Evolutionary conservation across 2,329 filamentous ascomycete species (phyloP), one percentile per base, ranked within the genome.

Genomic region (Xylaria sp.): DNA sequence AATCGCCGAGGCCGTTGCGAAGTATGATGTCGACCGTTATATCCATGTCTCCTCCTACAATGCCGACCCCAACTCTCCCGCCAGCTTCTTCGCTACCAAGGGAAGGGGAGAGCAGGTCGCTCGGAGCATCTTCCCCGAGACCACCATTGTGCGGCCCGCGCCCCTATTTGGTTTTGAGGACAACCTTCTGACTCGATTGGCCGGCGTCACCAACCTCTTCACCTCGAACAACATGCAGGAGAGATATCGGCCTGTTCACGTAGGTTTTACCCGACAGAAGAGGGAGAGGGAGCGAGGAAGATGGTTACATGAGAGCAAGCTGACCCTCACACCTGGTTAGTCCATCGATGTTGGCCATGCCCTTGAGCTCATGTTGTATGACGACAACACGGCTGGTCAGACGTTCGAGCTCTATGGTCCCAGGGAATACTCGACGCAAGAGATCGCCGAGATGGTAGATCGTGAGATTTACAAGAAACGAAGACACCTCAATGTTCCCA

Each of bases 31-130:
- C 74, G 96, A 99, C 83, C 91, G 96, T 73, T 99, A 93, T 82
- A 94, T 99, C 73, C 96, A 99, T 77, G 91, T 99, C 76, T 99
- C 96, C 10, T 97, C 94, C 39, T 94, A 97, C 87, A 98, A 95
- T 78, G 95, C 94, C 67, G 86, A 92, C 81, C 87, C 89, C 52
- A 86, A 92, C 74, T 98, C 95, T 20, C 82, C 90, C 2, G 95
- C 94, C 12, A 93, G 96, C 78, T 99, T 95, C 87, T 98, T 92
- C 82, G 87, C 91, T 70, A 97, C 94, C 75, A 99, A 99, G 92
- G 94, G 87, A 69, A 88, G 86, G 78, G 92, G 92, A 74, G 96
- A 99, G 84, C 86, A 91, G 79, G 88, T 97, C 58, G 96, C 91
- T 55, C 91, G 95, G 71, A 89, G 88, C 76, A 94, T 98, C 79